Conservation (phyloP, 1,139 yeast species). For the Geotrichum candidum region DNA sequence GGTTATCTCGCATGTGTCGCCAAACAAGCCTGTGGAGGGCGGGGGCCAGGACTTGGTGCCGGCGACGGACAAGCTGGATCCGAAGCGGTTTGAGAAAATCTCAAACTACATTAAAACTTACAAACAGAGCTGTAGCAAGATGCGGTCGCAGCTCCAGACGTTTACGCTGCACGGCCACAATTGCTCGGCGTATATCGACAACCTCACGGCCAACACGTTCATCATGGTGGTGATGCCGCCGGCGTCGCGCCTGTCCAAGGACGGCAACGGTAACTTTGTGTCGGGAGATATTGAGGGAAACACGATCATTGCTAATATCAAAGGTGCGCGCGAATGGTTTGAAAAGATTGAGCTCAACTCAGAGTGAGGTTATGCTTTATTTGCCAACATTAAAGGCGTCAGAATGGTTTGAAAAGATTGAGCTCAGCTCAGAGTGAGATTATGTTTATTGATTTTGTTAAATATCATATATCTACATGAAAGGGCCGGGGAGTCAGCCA, state of each 20-base stretch:
- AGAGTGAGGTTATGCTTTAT: neutral
- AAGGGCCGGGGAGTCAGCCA: neutral
- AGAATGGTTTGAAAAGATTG: too few relatives aligned
- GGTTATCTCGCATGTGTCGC: constrained; percentile 62
- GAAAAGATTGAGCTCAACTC: constrained; percentile 43
- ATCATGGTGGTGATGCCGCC: constrained; percentile 60
- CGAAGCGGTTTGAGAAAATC: constrained; percentile 89
- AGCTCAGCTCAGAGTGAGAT: too few relatives aligned
- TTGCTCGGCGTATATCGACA: constrained; percentile 64
- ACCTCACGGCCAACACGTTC: constrained; percentile 66
- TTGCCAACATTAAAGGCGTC: too few relatives aligned
- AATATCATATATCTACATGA: neutral
- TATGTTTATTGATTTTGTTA: too few relatives aligned
- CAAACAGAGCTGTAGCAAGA: constrained; percentile 84
- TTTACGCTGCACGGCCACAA: constrained; percentile 68
- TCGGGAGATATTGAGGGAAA: constrained; percentile 51
- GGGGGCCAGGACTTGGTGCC: constrained; percentile 5
- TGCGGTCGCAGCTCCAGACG: constrained; percentile 77
- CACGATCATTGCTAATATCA: constrained; percentile 59
- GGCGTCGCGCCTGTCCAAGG: constrained; percentile 10
- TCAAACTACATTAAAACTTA: constrained; percentile 91
- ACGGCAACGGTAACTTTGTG: constrained; percentile 14
- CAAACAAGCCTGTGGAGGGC: constrained; percentile 13
- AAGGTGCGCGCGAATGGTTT: constrained; percentile 62
- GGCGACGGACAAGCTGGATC: constrained; percentile 45